Conservation (phyloP, 305 asterid species). For the Stenogyne calaminthoides region DNA sequence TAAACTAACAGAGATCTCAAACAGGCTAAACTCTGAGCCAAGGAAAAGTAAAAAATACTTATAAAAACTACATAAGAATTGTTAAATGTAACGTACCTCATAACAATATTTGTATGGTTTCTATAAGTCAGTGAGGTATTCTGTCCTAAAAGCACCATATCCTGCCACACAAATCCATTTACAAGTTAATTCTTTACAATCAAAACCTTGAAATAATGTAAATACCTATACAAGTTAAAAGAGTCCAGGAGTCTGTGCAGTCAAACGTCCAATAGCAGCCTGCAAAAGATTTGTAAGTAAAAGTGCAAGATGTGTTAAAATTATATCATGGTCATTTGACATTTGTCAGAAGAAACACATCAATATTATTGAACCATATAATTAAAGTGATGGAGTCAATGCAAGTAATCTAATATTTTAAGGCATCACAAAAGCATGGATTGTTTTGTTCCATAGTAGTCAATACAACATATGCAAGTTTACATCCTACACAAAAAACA, state of each 20-base stretch:
- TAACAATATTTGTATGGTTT: conserved; percentile 78
- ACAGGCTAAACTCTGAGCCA: too few species aligned
- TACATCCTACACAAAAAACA: not conserved
- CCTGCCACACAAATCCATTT: conserved; percentile 53
- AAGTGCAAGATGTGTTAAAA: too few species aligned
- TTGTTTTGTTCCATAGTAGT: not conserved
- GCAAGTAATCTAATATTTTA: not conserved
- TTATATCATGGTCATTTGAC: not conserved
- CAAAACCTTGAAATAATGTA: conserved; percentile 13
- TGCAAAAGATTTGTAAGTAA: too few species aligned
- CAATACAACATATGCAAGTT: not conserved
- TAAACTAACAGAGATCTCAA: not conserved
- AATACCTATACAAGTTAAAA: not conserved
- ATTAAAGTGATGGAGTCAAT: not conserved
- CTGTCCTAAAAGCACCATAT: conserved; percentile 72
- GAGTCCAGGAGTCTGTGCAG: not conserved
- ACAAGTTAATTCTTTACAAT: conserved; percentile 19
- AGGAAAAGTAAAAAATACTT: not conserved
- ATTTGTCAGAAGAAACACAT: not conserved
- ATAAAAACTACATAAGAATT: not conserved
- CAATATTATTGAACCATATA: not conserved
- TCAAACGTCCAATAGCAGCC: conserved; percentile 23
- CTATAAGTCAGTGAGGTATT: conserved; percentile 82
- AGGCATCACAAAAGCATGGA: not conserved
- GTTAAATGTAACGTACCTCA: conserved; percentile 59